These are phyloP conservation scores for Xanthoconium separans DNA, from an alignment of 1,284 basidiomycete genomes.

Conservation along the genomic window DNA sequence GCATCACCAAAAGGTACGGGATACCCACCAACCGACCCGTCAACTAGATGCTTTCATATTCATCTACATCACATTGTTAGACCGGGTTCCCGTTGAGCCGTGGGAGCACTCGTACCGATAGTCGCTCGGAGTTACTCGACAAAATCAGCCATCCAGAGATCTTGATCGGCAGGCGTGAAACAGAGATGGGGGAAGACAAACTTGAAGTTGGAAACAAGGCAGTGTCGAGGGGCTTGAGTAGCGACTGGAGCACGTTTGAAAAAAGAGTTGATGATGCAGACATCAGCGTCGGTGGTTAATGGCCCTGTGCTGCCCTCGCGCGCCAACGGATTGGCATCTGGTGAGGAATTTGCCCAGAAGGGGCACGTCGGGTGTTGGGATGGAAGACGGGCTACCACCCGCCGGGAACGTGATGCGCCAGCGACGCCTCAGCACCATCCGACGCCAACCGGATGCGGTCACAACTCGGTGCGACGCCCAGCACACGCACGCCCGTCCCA, in stretches of 20 bases:
- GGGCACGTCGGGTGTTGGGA: constrained; percentile 62
- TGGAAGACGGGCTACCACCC: constrained; percentile 38
- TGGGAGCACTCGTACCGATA: constrained; percentile 50
- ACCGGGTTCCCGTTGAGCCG: neutral
- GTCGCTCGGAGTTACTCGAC: constrained; percentile 74
- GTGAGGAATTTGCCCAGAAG: constrained; percentile 61
- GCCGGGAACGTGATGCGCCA: neutral
- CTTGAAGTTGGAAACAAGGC: constrained; percentile 72
- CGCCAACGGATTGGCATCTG: constrained; percentile 62
- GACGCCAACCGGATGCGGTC: constrained; percentile 10
- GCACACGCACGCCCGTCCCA: neutral
- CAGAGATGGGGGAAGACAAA: constrained; percentile 84
- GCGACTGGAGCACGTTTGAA: too few species aligned
- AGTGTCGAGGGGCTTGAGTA: too few species aligned
- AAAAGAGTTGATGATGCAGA: constrained; percentile 77
- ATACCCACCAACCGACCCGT: constrained; percentile 70
- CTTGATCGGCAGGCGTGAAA: constrained; percentile 65
- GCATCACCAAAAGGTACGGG: neutral
- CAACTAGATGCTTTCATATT: constrained; percentile 78
- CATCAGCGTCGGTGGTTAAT: constrained; percentile 57
- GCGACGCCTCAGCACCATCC: constrained; percentile 1
- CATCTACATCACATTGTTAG: constrained; percentile 47
- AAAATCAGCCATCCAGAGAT: constrained; percentile 76
- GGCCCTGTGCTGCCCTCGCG: constrained; percentile 59
- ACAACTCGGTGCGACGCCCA: neutral